Evolutionary conservation across 2,329 filamentous ascomycete species (phyloP).

Genomic region (Venturia nashicola): DNA sequence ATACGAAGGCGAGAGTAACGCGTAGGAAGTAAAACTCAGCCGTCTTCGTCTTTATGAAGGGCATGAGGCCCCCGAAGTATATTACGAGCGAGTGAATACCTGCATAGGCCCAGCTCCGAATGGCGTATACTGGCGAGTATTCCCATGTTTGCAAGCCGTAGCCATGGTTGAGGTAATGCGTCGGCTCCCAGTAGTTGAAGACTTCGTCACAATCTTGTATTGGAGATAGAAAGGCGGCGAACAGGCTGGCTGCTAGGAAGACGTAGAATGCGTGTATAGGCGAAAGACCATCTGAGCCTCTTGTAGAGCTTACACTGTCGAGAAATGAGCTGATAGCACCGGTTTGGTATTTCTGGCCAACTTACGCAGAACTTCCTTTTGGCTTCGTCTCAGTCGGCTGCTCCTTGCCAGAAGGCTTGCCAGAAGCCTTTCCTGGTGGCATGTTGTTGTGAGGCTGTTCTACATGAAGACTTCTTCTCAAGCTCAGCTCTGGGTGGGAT

Average conservation of each 20-base stretch:
- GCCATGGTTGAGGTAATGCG: conserved; percentile 85
- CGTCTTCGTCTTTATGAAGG: conserved; percentile 32
- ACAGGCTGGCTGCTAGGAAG: conserved; percentile 59
- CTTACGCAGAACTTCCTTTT: not conserved
- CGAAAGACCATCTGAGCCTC: conserved; percentile 31
- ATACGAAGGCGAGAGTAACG: conserved; percentile 58
- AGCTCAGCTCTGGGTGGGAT: not conserved
- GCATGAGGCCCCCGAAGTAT: conserved; percentile 38
- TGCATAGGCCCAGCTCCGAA: conserved; percentile 90
- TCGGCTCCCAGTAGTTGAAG: conserved; percentile 98
- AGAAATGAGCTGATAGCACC: not conserved
- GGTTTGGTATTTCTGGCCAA: not conserved
- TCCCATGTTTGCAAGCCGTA: conserved; percentile 98
- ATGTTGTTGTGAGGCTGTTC: not conserved
- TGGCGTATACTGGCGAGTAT: conserved; percentile 89
- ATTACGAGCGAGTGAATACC: conserved; percentile 62
- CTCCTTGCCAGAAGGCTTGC: not conserved
- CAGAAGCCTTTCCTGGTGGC: not conserved
- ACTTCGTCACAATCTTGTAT: conserved; percentile 98
- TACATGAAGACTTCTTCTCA: not conserved
- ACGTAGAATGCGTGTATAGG: conserved; percentile 69
- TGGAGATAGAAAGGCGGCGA: conserved; percentile 72
- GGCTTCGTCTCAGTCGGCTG: not conserved
- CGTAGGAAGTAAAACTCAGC: conserved; percentile 81
- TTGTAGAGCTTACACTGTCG: not conserved